Evolutionary conservation across 2,329 filamentous ascomycete species (phyloP).

Genomic region (Calonectria henricotiae): DNA sequence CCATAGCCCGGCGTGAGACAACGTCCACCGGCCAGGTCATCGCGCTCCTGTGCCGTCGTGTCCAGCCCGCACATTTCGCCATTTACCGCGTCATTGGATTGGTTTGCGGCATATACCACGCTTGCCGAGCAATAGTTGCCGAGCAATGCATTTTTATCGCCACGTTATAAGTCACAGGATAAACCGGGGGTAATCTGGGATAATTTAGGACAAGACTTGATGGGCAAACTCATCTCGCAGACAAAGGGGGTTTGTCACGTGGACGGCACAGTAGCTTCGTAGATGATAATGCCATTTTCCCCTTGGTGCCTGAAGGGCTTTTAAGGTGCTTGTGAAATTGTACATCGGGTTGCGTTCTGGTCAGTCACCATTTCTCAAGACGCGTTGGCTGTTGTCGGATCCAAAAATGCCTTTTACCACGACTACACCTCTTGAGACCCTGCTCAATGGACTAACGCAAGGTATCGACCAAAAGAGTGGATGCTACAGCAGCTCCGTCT

Average conservation of each 20-base stretch:
- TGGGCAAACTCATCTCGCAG: background rate
- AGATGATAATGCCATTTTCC: background rate
- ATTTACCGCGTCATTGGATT: background rate
- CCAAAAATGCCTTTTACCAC: slow-evolving; percentile 4
- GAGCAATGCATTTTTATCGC: too few relatives aligned
- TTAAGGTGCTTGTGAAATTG: background rate
- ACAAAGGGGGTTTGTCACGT: background rate
- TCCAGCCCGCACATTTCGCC: background rate
- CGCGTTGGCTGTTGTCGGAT: background rate
- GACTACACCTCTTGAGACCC: slow-evolving; percentile 4
- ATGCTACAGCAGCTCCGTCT: slow-evolving; percentile 16
- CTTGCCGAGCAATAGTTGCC: too few relatives aligned
- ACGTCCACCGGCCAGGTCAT: background rate
- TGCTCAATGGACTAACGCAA: background rate
- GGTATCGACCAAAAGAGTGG: slow-evolving; percentile 13
- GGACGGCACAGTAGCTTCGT: slow-evolving; percentile 8
- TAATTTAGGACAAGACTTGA: background rate
- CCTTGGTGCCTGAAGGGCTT: background rate
- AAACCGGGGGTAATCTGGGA: background rate
- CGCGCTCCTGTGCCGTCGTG: background rate
- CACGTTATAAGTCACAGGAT: too few relatives aligned
- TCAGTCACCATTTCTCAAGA: background rate
- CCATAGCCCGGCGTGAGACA: background rate
- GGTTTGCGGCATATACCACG: background rate
- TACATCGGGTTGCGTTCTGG: background rate